phyloP scores from a whole-genome alignment of 2,329 filamentous ascomycete genomes.

The Ophiostoma quercus region DNA sequence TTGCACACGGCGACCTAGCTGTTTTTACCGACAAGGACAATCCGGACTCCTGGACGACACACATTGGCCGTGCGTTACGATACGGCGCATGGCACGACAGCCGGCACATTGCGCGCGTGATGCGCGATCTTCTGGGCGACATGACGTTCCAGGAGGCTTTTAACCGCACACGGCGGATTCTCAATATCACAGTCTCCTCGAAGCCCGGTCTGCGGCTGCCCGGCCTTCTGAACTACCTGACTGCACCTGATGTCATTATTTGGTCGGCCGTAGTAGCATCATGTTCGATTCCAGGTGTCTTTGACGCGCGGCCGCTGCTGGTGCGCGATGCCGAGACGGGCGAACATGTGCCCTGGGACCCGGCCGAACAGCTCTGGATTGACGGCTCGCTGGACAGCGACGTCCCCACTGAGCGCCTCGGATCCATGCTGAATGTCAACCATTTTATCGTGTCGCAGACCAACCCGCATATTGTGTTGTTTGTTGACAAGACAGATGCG shows the following conservation, averaged over 20 bases:
- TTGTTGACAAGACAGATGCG: slow-evolving; percentile 67
- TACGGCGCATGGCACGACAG: slow-evolving; percentile 82
- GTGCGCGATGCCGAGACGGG: slow-evolving; percentile 82
- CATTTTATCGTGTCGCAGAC: slow-evolving; percentile 97
- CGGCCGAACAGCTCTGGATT: slow-evolving; percentile 79
- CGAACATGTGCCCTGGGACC: slow-evolving; percentile 75
- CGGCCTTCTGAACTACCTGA: slow-evolving; percentile 83
- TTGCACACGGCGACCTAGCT: slow-evolving; percentile 72
- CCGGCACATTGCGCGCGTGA: slow-evolving; percentile 70
- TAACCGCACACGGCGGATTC: slow-evolving; percentile 83
- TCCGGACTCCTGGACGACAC: slow-evolving; percentile 59
- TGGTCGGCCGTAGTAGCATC: slow-evolving; percentile 97
- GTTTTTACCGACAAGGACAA: slow-evolving; percentile 65
- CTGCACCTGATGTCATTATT: slow-evolving; percentile 88
- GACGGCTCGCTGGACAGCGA: slow-evolving; percentile 95
- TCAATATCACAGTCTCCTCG: slow-evolving; percentile 91
- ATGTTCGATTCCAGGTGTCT: slow-evolving; percentile 85
- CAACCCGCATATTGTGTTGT: slow-evolving; percentile 88
- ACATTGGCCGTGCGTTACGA: slow-evolving; percentile 69
- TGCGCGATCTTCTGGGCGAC: slow-evolving; percentile 75
- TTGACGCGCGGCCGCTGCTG: slow-evolving; percentile 70
- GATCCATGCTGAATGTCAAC: slow-evolving; percentile 97
- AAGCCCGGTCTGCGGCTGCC: slow-evolving; percentile 84
- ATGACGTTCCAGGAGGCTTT: slow-evolving; percentile 95
- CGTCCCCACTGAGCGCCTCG: slow-evolving; percentile 79